These are phyloP conservation scores for Kwoniella sp. DNA, from an alignment of 768 basidiomycete species.

Conservation along the genomic window DNA sequence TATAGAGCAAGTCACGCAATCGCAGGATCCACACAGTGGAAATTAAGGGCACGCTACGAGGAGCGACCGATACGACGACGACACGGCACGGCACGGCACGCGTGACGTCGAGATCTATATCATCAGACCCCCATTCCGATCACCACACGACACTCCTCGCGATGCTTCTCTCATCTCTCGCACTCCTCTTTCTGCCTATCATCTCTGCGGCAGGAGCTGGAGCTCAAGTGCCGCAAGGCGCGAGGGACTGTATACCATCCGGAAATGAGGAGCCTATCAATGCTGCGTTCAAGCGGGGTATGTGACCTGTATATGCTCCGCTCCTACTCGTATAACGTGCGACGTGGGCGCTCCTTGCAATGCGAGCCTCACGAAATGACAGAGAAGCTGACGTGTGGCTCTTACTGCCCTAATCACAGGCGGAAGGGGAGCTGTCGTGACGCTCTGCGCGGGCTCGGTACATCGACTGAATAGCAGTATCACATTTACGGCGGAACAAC, in stretches of 20 bases:
- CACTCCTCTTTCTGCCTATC: conserved; percentile 12
- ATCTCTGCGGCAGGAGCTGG: conserved; percentile 8
- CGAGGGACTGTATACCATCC: conserved; percentile 32
- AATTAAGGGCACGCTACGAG: too few species aligned
- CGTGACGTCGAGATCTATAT: too few species aligned
- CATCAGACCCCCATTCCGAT: too few species aligned
- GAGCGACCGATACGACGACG: too few species aligned
- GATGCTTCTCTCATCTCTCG: conserved; percentile 20
- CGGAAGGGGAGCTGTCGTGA: conserved; percentile 48
- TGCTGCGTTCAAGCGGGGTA: conserved; percentile 33
- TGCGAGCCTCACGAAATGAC: too few species aligned
- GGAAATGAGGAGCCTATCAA: conserved; percentile 42
- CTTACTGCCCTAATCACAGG: conserved; percentile 28
- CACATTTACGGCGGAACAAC: conserved; percentile 49
- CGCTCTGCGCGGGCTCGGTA: conserved; percentile 52
- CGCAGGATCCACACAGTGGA: too few species aligned
- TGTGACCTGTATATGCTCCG: conserved; percentile 10
- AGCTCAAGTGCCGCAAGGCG: neutral
- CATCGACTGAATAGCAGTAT: conserved; percentile 51
- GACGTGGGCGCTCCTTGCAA: too few species aligned
- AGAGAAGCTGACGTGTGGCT: neutral
- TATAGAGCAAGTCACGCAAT: too few species aligned
- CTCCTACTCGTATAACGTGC: too few species aligned
- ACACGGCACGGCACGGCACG: too few species aligned
- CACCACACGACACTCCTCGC: too few species aligned